Evolutionary conservation across 1,284 basidiomycete species (phyloP).

Genomic region (Schizophyllum amplum): DNA sequence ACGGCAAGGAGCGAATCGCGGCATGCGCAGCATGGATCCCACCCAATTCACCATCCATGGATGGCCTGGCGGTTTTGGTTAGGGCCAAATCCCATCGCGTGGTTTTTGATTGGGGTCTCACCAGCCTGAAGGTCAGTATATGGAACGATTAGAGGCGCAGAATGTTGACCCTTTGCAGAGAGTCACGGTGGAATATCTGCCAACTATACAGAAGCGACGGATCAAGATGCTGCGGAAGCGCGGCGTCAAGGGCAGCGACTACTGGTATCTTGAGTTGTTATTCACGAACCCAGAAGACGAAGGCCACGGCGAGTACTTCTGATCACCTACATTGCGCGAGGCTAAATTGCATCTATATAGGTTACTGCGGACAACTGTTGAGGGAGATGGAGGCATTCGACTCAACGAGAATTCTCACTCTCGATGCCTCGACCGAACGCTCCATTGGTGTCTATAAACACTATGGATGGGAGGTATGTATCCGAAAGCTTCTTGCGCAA

Average conservation of each 20-base stretch:
- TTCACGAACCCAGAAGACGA: background rate
- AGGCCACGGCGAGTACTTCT: background rate
- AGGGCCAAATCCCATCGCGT: background rate
- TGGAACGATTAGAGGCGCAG: background rate
- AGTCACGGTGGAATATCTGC: background rate
- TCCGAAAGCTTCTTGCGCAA: too few relatives aligned
- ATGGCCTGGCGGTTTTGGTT: background rate
- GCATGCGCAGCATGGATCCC: background rate
- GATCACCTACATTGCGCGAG: background rate
- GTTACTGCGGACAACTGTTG: background rate
- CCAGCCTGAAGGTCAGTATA: background rate
- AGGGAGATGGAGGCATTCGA: background rate
- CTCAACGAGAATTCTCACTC: background rate
- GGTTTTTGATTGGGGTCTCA: background rate
- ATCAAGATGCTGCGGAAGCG: background rate
- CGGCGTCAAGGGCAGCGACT: background rate
- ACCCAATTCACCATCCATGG: background rate
- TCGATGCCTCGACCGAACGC: background rate
- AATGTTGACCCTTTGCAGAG: background rate
- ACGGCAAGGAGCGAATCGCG: background rate
- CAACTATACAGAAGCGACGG: background rate
- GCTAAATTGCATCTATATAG: background rate
- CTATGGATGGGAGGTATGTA: background rate
- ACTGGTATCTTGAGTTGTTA: background rate
- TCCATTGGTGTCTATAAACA: background rate